These are phyloP conservation scores for Haematococcus sp. DNA, from an alignment of 139 green algal species.

Conservation along the genomic window DNA sequence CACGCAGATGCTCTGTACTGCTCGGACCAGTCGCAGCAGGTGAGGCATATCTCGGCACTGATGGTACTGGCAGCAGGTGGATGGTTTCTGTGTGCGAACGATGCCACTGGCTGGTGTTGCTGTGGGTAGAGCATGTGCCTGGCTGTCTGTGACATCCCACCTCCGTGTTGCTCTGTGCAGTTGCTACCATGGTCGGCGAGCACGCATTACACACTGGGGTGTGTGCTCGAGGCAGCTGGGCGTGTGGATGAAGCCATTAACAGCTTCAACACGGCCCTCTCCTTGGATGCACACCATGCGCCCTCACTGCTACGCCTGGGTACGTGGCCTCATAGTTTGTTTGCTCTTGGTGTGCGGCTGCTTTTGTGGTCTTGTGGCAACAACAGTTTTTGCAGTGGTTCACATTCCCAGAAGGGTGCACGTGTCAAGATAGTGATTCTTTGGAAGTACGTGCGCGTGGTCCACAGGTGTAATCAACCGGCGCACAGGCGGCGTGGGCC, in stretches of 20 bases:
- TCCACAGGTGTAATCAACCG: neutral
- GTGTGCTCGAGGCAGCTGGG: conserved; percentile 17
- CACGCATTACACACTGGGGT: conserved; percentile 4
- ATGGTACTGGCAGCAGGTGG: too few relatives aligned
- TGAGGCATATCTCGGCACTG: too few relatives aligned
- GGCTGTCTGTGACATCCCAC: too few relatives aligned
- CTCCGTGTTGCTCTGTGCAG: conserved; percentile 7
- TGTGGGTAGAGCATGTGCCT: too few relatives aligned
- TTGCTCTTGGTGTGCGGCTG: too few relatives aligned
- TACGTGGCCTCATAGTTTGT: too few relatives aligned
- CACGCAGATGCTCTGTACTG: conserved; percentile 15
- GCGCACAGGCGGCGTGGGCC: neutral
- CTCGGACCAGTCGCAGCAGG: conserved; percentile 18
- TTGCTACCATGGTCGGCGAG: conserved; percentile 18
- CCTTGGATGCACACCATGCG: conserved; percentile 24
- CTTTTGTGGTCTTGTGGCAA: neutral
- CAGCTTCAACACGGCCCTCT: conserved; percentile 20
- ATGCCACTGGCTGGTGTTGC: too few relatives aligned
- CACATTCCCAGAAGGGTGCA: too few relatives aligned
- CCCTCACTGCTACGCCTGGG: conserved; percentile 8
- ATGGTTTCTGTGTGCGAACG: too few relatives aligned
- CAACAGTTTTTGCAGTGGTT: neutral
- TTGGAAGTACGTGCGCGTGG: neutral
- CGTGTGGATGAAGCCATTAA: conserved; percentile 6
- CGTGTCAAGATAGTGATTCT: too few relatives aligned